These are phyloP conservation scores for Nicotiana benthamiana DNA, from an alignment of 257 asterid genomes.

Conservation along the genomic window DNA sequence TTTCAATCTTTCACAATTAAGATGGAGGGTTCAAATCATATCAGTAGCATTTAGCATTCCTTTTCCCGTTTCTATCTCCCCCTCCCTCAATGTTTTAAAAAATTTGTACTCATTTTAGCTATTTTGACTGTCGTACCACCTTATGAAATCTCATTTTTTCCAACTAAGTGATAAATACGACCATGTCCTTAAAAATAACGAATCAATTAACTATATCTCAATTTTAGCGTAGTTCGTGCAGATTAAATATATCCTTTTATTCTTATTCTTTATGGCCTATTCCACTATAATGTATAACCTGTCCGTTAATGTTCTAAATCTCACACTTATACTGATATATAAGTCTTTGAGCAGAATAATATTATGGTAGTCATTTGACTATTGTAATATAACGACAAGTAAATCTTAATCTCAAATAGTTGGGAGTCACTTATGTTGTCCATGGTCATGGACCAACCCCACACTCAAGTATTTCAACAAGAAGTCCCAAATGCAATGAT, in stretches of 20 bases:
- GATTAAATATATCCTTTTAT: too few species aligned
- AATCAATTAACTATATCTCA: not conserved
- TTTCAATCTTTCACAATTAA: too few species aligned
- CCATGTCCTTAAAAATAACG: too few species aligned
- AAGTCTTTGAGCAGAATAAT: not conserved
- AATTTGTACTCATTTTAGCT: not conserved
- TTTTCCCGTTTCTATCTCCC: too few species aligned
- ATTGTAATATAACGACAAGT: not conserved
- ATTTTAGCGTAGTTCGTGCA: not conserved
- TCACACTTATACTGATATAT: not conserved
- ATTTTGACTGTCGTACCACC: not conserved
- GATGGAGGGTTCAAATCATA: too few species aligned
- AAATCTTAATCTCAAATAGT: not conserved
- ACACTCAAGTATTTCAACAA: not conserved
- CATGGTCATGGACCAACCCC: slow-evolving; percentile 2
- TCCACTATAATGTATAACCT: not conserved
- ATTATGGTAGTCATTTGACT: not conserved
- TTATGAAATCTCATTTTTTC: not conserved
- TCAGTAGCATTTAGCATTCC: too few species aligned
- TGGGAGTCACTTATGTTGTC: not conserved
- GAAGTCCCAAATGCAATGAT: not conserved
- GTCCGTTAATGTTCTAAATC: not conserved
- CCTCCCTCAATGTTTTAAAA: too few species aligned
- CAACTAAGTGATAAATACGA: not conserved
- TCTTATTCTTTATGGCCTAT: too few species aligned